A percentile compares a stretch with the other conserved stretches of the same genome.
Conservation (phyloP, 176 grass and related monocot genomes). For the Rhynchospora pubera region DNA sequence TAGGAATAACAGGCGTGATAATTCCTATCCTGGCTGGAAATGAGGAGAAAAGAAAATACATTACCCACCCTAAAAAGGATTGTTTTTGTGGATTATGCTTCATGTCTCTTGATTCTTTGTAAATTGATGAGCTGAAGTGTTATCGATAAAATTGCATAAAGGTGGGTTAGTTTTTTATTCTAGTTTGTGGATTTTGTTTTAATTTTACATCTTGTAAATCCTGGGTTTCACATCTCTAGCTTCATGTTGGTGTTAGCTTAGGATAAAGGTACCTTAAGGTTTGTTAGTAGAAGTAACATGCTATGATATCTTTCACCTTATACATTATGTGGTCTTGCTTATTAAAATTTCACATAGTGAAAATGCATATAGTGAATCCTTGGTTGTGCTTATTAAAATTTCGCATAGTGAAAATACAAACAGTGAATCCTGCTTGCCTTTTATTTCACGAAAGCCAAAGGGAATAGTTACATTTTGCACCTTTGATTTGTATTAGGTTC, state of each 20-base stretch:
- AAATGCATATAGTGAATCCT: no score
- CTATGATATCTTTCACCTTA: neutral
- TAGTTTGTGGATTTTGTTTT: neutral
- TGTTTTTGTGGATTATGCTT: neutral
- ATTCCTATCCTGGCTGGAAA: constrained; percentile 51
- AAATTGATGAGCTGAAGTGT: neutral
- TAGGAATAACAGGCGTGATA: constrained; percentile 70
- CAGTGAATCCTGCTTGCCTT: neutral
- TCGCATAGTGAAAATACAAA: neutral
- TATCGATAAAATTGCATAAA: neutral
- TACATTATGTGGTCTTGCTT: neutral
- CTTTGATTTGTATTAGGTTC: neutral
- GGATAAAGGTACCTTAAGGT: neutral
- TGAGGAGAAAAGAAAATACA: constrained; percentile 9
- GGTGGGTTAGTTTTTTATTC: neutral
- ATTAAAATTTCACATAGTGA: neutral
- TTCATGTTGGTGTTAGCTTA: neutral
- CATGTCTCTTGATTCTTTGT: constrained; percentile 6
- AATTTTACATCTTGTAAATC: neutral
- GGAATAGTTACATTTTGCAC: neutral
- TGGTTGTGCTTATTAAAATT: neutral
- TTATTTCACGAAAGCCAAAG: neutral
- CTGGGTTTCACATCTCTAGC: constrained; percentile 10
- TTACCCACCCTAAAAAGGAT: neutral
- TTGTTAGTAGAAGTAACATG: neutral